Evolutionary conservation across 371 early-diverging fungal species (phyloP).

Genomic region (Mortierella sp.): DNA sequence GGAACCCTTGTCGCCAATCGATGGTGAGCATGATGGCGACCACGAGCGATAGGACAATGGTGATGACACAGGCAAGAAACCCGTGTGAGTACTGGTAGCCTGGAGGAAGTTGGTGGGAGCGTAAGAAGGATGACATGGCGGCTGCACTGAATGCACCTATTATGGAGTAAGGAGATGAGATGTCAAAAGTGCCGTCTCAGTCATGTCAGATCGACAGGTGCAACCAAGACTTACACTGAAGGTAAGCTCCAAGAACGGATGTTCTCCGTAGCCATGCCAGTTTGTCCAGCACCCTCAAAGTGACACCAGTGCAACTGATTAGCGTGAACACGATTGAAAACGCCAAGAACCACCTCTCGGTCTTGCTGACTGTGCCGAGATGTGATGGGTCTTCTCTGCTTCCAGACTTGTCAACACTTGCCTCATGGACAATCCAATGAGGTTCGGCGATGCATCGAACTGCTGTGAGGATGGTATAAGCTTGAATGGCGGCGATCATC

Average conservation of each 20-base stretch:
- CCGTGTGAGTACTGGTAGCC: slow-evolving; percentile 44
- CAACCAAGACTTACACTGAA: slow-evolving; percentile 28
- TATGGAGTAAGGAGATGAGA: not conserved
- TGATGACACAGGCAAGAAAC: slow-evolving; percentile 48
- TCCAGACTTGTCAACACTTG: slow-evolving; percentile 19
- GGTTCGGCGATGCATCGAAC: slow-evolving; percentile 44
- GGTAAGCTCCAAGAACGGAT: slow-evolving; percentile 35
- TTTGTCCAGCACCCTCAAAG: slow-evolving; percentile 47
- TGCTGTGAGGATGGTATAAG: slow-evolving; percentile 39
- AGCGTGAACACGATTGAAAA: slow-evolving; percentile 44
- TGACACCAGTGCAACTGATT: slow-evolving; percentile 39
- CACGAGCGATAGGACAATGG: slow-evolving; percentile 29
- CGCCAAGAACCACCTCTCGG: slow-evolving; percentile 37
- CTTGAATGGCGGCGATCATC: slow-evolving; percentile 29
- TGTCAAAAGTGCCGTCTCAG: slow-evolving; percentile 3
- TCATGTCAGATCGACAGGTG: too few species aligned
- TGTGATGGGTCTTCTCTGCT: not conserved
- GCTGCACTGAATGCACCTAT: slow-evolving; percentile 35
- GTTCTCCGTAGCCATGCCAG: slow-evolving; percentile 17
- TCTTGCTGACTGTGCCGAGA: slow-evolving; percentile 8
- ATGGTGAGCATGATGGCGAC: slow-evolving; percentile 46
- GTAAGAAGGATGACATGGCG: slow-evolving; percentile 36
- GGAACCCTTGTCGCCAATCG: slow-evolving; percentile 50
- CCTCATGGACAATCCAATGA: slow-evolving; percentile 31
- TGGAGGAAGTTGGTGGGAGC: slow-evolving; percentile 23